Conservation (phyloP, 2,329 filamentous ascomycete genomes). For the Thielaviopsis cerberus region DNA sequence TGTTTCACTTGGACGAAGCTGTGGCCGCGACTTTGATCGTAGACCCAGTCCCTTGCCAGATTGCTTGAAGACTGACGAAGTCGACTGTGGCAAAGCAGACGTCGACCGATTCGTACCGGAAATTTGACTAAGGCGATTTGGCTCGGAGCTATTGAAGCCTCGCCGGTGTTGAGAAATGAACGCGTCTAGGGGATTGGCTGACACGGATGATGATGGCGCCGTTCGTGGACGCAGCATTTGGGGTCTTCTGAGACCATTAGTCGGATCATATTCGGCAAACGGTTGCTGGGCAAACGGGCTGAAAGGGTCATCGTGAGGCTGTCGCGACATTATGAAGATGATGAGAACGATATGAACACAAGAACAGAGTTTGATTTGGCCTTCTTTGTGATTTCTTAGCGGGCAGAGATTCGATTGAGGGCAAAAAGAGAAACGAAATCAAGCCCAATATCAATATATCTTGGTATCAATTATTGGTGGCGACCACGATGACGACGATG, state of each 20-base stretch:
- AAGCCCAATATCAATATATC: neutral
- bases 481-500: neutral
- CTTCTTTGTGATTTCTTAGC: neutral
- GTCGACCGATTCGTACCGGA: slow-evolving; percentile 6
- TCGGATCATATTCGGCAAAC: neutral
- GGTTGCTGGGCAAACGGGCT: neutral
- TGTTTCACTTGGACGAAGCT: slow-evolving; percentile 10
- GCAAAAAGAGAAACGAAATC: neutral
- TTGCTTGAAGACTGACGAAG: neutral
- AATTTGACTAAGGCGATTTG: neutral
- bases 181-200: neutral
- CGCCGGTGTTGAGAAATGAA: neutral
- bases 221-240: neutral
- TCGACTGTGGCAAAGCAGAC: slow-evolving; percentile 7
- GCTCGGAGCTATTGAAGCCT: neutral
- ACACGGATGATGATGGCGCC: neutral
- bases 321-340: neutral
- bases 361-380: neutral
- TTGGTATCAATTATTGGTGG: neutral
- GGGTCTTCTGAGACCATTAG: neutral
- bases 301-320: neutral
- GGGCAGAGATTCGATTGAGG: neutral
- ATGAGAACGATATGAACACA: neutral
- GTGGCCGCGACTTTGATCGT: slow-evolving; percentile 7
- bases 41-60: neutral